Conservation (phyloP, 163 green algal species). For the Chloromonas sp. region DNA sequence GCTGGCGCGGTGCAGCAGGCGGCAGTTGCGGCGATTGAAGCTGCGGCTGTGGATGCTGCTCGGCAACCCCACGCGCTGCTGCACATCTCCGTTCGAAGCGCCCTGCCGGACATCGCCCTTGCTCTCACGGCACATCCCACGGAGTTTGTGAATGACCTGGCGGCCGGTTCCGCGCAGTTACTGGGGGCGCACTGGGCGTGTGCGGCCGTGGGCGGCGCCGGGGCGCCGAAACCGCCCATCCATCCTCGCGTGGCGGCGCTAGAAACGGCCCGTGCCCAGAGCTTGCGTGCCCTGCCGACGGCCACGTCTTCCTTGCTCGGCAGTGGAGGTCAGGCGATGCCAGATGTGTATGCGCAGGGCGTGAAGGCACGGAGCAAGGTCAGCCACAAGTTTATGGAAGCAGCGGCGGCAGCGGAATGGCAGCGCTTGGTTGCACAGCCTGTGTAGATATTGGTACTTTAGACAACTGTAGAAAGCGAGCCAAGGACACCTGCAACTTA, state of each 20-base stretch:
- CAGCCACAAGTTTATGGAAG: slow-evolving; percentile 6
- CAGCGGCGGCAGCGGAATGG: not conserved
- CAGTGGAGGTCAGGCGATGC: not conserved
- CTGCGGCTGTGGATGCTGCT: too few relatives aligned
- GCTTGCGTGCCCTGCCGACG: not conserved
- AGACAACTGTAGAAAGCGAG: too few relatives aligned
- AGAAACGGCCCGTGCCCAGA: not conserved
- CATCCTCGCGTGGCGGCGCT: slow-evolving; percentile 4
- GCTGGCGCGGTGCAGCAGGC: too few relatives aligned
- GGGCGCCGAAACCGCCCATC: not conserved
- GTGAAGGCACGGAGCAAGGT: not conserved
- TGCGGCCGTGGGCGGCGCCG: not conserved
- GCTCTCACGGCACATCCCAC: not conserved
- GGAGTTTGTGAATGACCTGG: not conserved
- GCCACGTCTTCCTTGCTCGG: not conserved
- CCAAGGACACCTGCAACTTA: too few relatives aligned
- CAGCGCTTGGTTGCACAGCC: not conserved
- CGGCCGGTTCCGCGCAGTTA: not conserved
- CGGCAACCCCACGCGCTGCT: not conserved
- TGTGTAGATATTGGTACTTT: not conserved
- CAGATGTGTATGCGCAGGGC: slow-evolving; percentile 6
- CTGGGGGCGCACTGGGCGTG: not conserved
- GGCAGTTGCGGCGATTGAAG: too few relatives aligned
- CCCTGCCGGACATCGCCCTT: not conserved
- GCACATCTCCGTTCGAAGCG: too few relatives aligned